Base-by-base conservation (phyloP, 176 grass and related monocot species). In the Tillandsia leiboldiana region DNA sequence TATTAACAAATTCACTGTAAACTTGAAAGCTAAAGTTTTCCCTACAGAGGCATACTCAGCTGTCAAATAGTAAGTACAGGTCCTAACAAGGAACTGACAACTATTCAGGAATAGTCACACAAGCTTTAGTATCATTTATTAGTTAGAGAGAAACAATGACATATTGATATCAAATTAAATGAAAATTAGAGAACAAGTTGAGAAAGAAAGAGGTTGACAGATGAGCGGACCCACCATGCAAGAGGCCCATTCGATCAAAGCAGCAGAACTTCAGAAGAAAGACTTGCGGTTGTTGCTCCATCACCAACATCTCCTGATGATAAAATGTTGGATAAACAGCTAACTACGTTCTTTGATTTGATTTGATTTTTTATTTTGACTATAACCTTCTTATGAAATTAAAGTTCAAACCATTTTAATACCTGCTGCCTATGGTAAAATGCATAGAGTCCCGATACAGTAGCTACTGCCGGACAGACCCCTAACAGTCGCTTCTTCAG, bases 401-500 rank as follows among this genome's bases (percentile, higher is more conserved):
- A 42, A 42, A 42, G 33, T 42, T 42, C 3, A 6, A 5, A 42
- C 33, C 33, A 42, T 42, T 42, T 42, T 42, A 42, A 42, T 42
- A 42, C 33, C 33, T 42, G 54, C 54, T 59, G 72, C 15, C 57
- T 26, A 61, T 47, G 9, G 54, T 23, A 63, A 11, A 11, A 62
- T 12, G 11, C 50, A 26, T 73, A 48, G 8, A 73, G 12, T 26
- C 54, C 71, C 54, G n/a, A 72, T 27, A 8, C 26, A 26, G 15
- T 8, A 14, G 70, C 26, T 22, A 26, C 11, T 11, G 47, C 57
- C 0, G 71, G 71, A 12, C 71, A 73, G 18, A 56, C 71, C n/a
- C 56, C 71, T 11, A 73, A 58, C 11, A 73, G 71, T 42, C 71
- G 18, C 20, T 73, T 73, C 71, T 90, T 90, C 65, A 95, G 77